phyloP scores from a whole-genome alignment of 768 basidiomycete genomes.

The Russula sp. region DNA sequence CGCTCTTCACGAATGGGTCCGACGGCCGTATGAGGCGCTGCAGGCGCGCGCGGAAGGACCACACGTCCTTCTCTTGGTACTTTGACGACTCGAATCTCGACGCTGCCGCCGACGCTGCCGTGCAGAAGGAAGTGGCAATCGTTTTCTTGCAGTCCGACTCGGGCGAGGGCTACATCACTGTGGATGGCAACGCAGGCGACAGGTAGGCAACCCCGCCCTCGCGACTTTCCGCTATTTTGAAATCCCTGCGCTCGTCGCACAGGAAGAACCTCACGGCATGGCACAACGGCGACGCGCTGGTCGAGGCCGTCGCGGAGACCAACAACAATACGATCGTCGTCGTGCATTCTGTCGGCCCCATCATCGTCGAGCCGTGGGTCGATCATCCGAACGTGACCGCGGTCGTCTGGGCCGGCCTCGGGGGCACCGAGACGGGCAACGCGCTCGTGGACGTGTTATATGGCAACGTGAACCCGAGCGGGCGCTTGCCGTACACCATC shows the following conservation, averaged over 20 bases:
- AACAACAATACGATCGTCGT: constrained; percentile 79
- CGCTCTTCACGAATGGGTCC: not conserved
- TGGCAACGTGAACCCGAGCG: constrained; percentile 68
- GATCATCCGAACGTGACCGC: constrained; percentile 67
- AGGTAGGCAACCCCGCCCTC: constrained; percentile 37
- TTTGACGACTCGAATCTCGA: constrained; percentile 62
- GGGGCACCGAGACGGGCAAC: constrained; percentile 61
- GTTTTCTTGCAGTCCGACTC: constrained; percentile 40
- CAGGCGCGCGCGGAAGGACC: constrained; percentile 62
- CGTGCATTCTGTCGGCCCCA: constrained; percentile 70
- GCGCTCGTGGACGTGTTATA: constrained; percentile 72
- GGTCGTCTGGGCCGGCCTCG: constrained; percentile 47
- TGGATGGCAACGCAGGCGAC: constrained; percentile 56
- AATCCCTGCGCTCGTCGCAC: not conserved
- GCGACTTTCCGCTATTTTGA: not conserved
- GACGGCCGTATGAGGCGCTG: constrained; percentile 73
- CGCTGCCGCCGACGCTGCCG: constrained; percentile 38
- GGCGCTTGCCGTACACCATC: constrained; percentile 68
- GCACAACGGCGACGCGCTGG: constrained; percentile 33
- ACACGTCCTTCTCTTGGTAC: constrained; percentile 60
- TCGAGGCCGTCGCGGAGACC: constrained; percentile 54
- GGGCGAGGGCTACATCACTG: constrained; percentile 46
- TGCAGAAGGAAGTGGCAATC: constrained; percentile 44
- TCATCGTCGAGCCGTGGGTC: constrained; percentile 65
- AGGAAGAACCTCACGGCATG: constrained; percentile 38